Conservation (phyloP, 805 yeast species). For the Metschnikowia lachancei region DNA sequence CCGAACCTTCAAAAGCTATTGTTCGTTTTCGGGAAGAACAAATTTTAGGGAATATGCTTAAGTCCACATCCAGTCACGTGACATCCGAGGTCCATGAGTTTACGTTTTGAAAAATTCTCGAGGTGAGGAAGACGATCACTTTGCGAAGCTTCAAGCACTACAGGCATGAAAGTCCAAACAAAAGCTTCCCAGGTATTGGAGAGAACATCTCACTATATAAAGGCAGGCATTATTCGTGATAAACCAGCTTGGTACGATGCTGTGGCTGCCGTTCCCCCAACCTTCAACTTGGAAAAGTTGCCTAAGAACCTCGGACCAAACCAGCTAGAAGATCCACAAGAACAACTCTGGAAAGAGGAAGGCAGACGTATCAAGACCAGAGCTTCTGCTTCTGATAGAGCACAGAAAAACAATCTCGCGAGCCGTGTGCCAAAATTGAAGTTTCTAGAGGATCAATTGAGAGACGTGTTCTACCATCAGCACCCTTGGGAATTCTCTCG, state of each 20-base stretch:
- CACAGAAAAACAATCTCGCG: slow-evolving; percentile 39
- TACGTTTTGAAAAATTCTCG: slow-evolving; percentile 9
- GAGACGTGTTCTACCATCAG: slow-evolving; percentile 80
- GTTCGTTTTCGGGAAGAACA: background rate
- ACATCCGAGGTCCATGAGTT: background rate
- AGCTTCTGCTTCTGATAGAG: slow-evolving; percentile 33
- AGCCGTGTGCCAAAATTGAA: slow-evolving; percentile 52
- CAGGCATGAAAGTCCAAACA: slow-evolving; percentile 57
- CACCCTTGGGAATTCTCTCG: slow-evolving; percentile 98
- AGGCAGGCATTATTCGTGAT: slow-evolving; percentile 61
- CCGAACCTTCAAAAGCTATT: background rate
- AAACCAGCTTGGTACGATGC: slow-evolving; percentile 91
- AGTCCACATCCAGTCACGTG: slow-evolving; percentile 6
- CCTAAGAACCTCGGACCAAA: slow-evolving; percentile 31
- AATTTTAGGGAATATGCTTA: too few species aligned
- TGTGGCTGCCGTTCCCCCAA: slow-evolving; percentile 81
- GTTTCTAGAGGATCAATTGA: slow-evolving; percentile 74
- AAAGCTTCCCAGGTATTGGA: slow-evolving; percentile 74
- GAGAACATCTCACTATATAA: slow-evolving; percentile 73
- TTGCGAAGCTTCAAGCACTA: background rate
- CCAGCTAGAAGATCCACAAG: slow-evolving; percentile 31
- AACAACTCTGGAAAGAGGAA: slow-evolving; percentile 15
- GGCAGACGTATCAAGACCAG: slow-evolving; percentile 47
- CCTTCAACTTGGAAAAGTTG: slow-evolving; percentile 53
- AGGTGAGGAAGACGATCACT: background rate